Evolutionary conservation across 176 grass and related monocot genomes (phyloP), one percentile per base, ranked within the genome.

Genomic region (Aegilops speltoides): DNA sequence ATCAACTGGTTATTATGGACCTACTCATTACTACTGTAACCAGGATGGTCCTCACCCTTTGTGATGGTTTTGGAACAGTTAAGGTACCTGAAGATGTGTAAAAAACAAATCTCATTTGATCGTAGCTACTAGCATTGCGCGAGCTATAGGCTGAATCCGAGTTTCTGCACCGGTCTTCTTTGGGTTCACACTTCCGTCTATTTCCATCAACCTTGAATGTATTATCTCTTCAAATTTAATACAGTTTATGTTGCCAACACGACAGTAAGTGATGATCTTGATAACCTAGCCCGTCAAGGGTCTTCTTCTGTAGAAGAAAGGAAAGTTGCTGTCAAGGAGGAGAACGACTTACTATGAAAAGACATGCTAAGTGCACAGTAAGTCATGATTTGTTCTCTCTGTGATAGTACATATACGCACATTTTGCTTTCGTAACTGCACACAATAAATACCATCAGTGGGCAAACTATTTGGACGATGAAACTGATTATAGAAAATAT

Each of bases 191-290:
- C 50, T 54, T 50, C 40, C 45, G 4, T 54, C 50, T 19, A 17
- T 54, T 54, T 54, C 16, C 16, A 54, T 54, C 50, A 19, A 54
- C 50, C 6, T 54, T 54, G 16, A 54, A 54, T 54, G 50, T 54
- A 54, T 54, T 19, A 7, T 54, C 16, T 54, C 50, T 38, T 38
- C 37, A 38, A 38, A 38, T 38, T 38, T 38, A 38, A 8, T 38
- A 38, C 91, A 98, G 4, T 45, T 73, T 78, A 40, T 81, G 50
- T n/a, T 74, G 23, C 79, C 50, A 78, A 88, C 95, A 98, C 93
- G 85, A 67, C 46, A 62, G 25, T 90, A 32, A 73, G 38, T 77
- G 91, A 88, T 85, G 88, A 95, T 4, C 66, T 93, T 78, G 81
- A 88, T 88, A 82, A 56, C 68, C 79, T 93, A 45, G 87, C 93